A percentile compares a stretch with the other conserved stretches of the same genome.
Conservation (phyloP, 164 flowering plant species). For the Akebia trifoliata region DNA sequence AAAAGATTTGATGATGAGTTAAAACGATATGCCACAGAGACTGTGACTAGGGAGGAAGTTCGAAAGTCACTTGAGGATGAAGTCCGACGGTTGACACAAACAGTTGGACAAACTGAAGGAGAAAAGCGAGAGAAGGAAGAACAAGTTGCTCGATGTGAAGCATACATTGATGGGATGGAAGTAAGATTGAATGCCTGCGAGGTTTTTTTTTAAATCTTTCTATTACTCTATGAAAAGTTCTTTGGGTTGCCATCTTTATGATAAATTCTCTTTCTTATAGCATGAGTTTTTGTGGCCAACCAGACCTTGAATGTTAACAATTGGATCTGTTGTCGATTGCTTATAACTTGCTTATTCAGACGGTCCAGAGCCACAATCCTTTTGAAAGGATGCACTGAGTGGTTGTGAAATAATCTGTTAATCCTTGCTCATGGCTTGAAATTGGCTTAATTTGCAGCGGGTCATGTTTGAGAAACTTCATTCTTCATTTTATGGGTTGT, state of each 20-base stretch:
- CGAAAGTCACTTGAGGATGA: slow-evolving; percentile 93
- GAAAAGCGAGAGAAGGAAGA: slow-evolving; percentile 95
- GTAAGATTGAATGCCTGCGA: slow-evolving; percentile 82
- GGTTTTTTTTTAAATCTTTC: slow-evolving; percentile 34
- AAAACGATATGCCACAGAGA: slow-evolving; percentile 87
- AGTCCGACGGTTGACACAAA: slow-evolving; percentile 75
- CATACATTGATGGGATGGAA: slow-evolving; percentile 90
- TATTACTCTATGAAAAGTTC: not conserved
- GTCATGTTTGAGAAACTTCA: too few relatives aligned
- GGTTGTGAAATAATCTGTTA: too few relatives aligned
- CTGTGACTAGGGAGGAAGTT: slow-evolving; percentile 73
- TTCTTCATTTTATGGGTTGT: too few relatives aligned
- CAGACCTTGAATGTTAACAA: too few relatives aligned
- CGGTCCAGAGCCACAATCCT: too few relatives aligned
- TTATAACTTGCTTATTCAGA: too few relatives aligned
- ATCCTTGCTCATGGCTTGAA: too few relatives aligned
- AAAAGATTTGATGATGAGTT: slow-evolving; percentile 92
- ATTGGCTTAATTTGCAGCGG: too few relatives aligned
- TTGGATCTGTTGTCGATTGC: too few relatives aligned
- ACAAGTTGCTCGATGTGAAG: slow-evolving; percentile 92
- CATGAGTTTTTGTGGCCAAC: not conserved
- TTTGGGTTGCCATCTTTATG: not conserved
- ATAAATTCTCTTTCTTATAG: slow-evolving; percentile 1
- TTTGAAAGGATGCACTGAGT: too few relatives aligned
- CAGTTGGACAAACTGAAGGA: slow-evolving; percentile 92